A percentile compares a stretch with the other conserved stretches of the same genome.
Conservation (phyloP, 768 basidiomycete genomes). For the Chalciporus pseudorubinellus region DNA sequence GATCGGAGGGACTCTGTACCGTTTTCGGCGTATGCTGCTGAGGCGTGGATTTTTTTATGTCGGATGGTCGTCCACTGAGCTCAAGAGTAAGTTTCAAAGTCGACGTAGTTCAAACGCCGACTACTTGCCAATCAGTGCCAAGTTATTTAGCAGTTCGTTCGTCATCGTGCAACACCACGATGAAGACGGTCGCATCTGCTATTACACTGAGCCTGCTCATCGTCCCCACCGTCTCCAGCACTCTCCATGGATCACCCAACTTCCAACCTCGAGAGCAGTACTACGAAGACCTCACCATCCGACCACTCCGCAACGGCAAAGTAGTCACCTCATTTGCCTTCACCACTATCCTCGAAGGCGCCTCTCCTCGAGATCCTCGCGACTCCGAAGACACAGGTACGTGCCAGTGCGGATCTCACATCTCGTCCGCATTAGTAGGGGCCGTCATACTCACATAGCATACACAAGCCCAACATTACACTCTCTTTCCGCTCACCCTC, state of each 20-base stretch:
- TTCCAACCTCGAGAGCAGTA: conserved; percentile 33
- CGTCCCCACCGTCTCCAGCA: conserved; percentile 1
- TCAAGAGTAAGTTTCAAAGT: too few relatives aligned
- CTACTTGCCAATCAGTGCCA: too few relatives aligned
- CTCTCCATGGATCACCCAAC: neutral
- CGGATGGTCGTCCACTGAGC: too few relatives aligned
- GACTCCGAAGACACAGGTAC: conserved; percentile 46
- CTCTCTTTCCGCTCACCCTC: conserved; percentile 80
- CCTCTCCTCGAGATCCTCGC: conserved; percentile 54
- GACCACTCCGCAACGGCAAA: conserved; percentile 77
- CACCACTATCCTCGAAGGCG: conserved; percentile 55
- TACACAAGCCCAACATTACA: conserved; percentile 80
- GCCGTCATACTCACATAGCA: too few relatives aligned
- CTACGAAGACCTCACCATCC: conserved; percentile 50
- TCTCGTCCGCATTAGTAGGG: neutral
- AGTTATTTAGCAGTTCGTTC: too few relatives aligned
- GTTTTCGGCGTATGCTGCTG: too few relatives aligned
- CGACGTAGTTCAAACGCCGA: too few relatives aligned
- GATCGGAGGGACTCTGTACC: too few relatives aligned
- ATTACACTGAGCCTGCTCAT: conserved; percentile 12
- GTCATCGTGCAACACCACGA: conserved; percentile 5
- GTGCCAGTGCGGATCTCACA: conserved; percentile 29
- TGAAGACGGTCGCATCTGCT: neutral
- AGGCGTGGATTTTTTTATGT: too few relatives aligned
- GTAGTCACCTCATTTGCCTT: conserved; percentile 82